A percentile compares a stretch with the other conserved stretches of the same genome.
Conservation (phyloP, 2,329 filamentous ascomycete species). For the Cytospora schulzeri region DNA sequence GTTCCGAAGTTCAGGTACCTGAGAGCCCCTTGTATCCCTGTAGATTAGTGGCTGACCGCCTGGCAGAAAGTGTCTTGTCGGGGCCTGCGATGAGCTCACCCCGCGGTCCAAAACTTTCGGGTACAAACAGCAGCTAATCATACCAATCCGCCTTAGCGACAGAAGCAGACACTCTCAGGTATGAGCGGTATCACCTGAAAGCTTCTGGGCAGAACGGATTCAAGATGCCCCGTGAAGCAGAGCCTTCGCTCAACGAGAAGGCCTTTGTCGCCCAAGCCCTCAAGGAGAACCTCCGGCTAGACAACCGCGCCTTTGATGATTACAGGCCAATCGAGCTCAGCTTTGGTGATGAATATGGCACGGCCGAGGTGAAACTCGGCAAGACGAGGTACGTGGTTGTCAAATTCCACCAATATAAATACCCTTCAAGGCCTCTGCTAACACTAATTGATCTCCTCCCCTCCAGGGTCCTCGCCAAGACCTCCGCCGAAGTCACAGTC, state of each 20-base stretch:
- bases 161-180: conserved; percentile 3
- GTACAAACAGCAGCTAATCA: conserved; percentile 1
- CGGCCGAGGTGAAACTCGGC: conserved; percentile 82
- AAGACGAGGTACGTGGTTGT: conserved; percentile 72
- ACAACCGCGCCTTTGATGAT: conserved; percentile 79
- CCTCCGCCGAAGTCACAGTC: conserved; percentile 84
- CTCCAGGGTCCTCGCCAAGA: conserved; percentile 74
- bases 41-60: conserved; percentile 22
- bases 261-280: conserved; percentile 84
- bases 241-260: conserved; percentile 86
- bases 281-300: conserved; percentile 76
- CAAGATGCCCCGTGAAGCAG: conserved; percentile 88
- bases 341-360: conserved; percentile 90
- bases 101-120: conserved; percentile 24
- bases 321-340: conserved; percentile 76
- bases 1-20: conserved; percentile 18
- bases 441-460: conserved; percentile 7
- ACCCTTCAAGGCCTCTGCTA: neutral
- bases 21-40: conserved; percentile 17
- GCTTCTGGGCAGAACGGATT: conserved; percentile 23
- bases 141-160: neutral
- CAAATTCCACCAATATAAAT: neutral
- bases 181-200: conserved; percentile 32
- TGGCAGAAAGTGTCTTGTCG: conserved; percentile 17
- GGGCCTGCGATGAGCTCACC: conserved; percentile 19